Evolutionary conservation across 164 flowering plant species (phyloP), one percentile per base, ranked within the genome.

Genomic region (Euptelea pleiosperma): DNA sequence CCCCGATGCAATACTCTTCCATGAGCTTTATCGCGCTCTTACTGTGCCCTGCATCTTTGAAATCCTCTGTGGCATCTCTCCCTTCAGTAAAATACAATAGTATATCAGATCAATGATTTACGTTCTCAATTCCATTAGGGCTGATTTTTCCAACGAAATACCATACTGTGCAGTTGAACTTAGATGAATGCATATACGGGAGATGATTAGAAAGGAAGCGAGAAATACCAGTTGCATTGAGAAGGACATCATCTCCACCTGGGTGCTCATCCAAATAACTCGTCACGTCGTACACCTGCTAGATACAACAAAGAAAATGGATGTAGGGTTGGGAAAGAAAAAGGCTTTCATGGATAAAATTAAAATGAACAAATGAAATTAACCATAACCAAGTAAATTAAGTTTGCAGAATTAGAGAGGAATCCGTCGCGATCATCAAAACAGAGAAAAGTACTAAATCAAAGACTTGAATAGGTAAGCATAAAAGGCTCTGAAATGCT

Each of bases 1-100:
- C 96, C n/a, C 98, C 98, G 10, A 93, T 79, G 70, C 61, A 87
- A 55, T 70, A 89, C 5, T 52, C 70, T 60, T 84, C 57, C 90
- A 93, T 71, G 7, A 77, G 80, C 61, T 86, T 86, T 62, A 80
- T 81, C 4, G 97, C 97, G 12, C 49, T 60, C 63, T 82, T 66
- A 78, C 98, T 86, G 57, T 93, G 98, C 6, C 98, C 98, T 0
- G 89, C 94, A 69, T 89, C 98, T 69, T 93, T 90, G 55, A 93
- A 93, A 7, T 86, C 97, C 37, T 93, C 94, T 5, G 85, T 86
- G 15, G 97, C 97, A 62, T 93, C 98, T 73, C 73, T 84, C 14
- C 90, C 98, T 92, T 24, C 65, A 72, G 51, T 29, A 15, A 51
- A 28, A 30, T 31, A 15, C 33, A 28, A 22, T 1, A 37, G 11